Percentiles rank a stretch among this genome's conserved stretches.
These are phyloP conservation scores for Penicillium fimorum DNA, from an alignment of 495 filamentous ascomycete genomes.

Conservation along the genomic window DNA sequence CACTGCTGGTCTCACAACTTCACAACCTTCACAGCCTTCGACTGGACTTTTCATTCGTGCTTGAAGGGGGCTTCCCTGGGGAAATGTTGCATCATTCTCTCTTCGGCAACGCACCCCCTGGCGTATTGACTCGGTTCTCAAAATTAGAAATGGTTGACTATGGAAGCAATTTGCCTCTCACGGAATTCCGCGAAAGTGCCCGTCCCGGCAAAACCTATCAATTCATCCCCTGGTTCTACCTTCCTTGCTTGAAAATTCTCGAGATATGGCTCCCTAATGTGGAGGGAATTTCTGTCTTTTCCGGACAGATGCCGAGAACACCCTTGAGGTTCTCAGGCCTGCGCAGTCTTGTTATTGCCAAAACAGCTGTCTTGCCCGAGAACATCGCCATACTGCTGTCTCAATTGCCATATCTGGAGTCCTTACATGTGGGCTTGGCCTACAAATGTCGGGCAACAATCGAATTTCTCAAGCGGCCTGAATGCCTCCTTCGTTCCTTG, in stretches of 20 bases:
- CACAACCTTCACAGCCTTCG: conserved; percentile 12
- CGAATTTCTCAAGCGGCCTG: not conserved
- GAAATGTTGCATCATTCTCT: conserved; percentile 14
- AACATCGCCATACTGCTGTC: not conserved
- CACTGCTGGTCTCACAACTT: conserved; percentile 10
- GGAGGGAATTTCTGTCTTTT: not conserved
- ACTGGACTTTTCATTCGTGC: conserved; percentile 10
- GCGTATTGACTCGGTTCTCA: conserved; percentile 1
- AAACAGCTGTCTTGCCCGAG: not conserved
- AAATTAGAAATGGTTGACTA: conserved; percentile 12
- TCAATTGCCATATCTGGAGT: not conserved
- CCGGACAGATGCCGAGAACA: not conserved
- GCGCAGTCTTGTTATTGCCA: not conserved
- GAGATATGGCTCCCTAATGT: conserved; percentile 5
- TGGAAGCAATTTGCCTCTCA: conserved; percentile 6
- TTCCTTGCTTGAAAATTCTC: conserved; percentile 15
- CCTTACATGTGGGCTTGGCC: not conserved
- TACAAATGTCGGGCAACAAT: not conserved
- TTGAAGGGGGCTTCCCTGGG: not conserved
- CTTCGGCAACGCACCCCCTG: conserved; percentile 5
- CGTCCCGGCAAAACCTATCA: not conserved
- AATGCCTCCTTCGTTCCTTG: not conserved
- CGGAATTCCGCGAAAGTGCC: not conserved
- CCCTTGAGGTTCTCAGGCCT: not conserved
- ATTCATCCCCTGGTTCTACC: conserved; percentile 8